Conservation (phyloP, 2,329 filamentous ascomycete species). For the Alternaria novae-zelandiae region DNA sequence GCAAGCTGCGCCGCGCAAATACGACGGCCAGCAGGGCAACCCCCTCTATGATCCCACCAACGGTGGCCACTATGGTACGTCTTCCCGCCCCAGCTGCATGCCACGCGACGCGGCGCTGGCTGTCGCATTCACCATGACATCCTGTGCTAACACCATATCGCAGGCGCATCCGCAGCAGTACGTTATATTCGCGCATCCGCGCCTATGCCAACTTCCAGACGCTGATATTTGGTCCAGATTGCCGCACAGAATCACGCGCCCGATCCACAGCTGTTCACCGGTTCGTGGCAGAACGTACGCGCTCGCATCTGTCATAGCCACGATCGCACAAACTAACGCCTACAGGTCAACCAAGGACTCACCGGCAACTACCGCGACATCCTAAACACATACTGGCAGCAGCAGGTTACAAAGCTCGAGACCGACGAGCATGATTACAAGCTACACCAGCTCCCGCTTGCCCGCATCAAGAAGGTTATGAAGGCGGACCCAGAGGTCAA, state of each 20-base stretch:
- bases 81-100: not conserved
- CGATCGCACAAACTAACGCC: slow-evolving; percentile 28
- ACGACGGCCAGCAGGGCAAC: slow-evolving; percentile 58
- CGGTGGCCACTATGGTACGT: slow-evolving; percentile 59
- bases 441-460: slow-evolving; percentile 91
- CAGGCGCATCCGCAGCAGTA: slow-evolving; percentile 74
- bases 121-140: slow-evolving; percentile 9
- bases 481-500: slow-evolving; percentile 99
- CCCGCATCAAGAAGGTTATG: slow-evolving; percentile 99
- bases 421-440: slow-evolving; percentile 98
- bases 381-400: slow-evolving; percentile 98
- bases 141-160: slow-evolving; percentile 24
- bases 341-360: slow-evolving; percentile 90
- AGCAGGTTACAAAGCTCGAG: slow-evolving; percentile 95
- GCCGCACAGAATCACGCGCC: slow-evolving; percentile 87
- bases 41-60: slow-evolving; percentile 55
- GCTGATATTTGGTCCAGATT: slow-evolving; percentile 65
- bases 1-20: slow-evolving; percentile 50
- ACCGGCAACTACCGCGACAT: slow-evolving; percentile 95
- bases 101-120: slow-evolving; percentile 3
- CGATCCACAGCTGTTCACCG: slow-evolving; percentile 88
- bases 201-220: slow-evolving; percentile 11
- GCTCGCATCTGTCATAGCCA: not conserved
- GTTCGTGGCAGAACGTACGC: slow-evolving; percentile 89
- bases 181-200: slow-evolving; percentile 43